These are phyloP conservation scores for Ammopiptanthus mongolicus DNA, from an alignment of 306 rosid species.

Conservation along the genomic window DNA sequence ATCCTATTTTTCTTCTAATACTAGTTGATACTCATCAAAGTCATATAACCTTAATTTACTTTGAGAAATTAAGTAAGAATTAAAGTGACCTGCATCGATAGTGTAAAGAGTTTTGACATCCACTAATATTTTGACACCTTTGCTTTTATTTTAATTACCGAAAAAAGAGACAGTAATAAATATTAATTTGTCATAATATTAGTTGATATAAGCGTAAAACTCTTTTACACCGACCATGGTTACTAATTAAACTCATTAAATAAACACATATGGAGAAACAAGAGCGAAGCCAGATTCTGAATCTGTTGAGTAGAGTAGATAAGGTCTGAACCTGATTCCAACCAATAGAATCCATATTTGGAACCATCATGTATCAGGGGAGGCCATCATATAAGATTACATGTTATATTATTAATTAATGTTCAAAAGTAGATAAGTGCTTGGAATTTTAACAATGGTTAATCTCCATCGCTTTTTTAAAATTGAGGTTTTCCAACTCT, in stretches of 20 bases:
- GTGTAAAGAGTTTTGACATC: too few species aligned
- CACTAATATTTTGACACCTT: too few species aligned
- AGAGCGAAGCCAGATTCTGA: slow-evolving; percentile 1
- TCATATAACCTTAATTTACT: background rate
- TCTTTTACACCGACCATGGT: too few species aligned
- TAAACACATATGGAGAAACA: background rate
- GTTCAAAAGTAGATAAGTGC: slow-evolving; percentile 10
- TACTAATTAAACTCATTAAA: too few species aligned
- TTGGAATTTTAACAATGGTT: slow-evolving; percentile 17
- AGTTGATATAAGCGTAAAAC: too few species aligned
- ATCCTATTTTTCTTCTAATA: too few species aligned
- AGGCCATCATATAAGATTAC: background rate
- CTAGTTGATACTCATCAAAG: too few species aligned
- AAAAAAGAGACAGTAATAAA: too few species aligned
- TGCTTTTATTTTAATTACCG: too few species aligned
- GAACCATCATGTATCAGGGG: background rate
- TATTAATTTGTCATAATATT: too few species aligned
- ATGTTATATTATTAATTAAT: background rate
- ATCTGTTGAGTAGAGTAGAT: background rate
- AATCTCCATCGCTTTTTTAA: background rate
- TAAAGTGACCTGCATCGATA: too few species aligned
- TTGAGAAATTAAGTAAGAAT: background rate
- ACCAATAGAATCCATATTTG: slow-evolving; percentile 7
- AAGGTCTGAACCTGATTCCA: slow-evolving; percentile 7
- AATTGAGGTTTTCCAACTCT: slow-evolving; percentile 2